A percentile compares a stretch with the other conserved stretches of the same genome.
Conservation (phyloP, 331 rosid genomes). For the Malus hybrid region DNA sequence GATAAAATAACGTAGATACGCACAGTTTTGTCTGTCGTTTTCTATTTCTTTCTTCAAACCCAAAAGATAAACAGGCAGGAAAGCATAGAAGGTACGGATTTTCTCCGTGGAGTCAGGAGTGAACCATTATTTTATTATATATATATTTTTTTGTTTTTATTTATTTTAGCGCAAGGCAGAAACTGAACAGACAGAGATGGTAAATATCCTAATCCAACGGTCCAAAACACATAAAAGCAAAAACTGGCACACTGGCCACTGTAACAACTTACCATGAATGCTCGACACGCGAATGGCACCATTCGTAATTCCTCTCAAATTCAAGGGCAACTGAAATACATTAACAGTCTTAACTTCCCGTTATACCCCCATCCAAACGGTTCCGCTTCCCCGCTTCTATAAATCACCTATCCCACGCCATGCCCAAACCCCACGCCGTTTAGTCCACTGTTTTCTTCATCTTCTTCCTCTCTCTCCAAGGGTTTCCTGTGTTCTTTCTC, state of each 20-base stretch:
- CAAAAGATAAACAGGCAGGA: too few relatives aligned
- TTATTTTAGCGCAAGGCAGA: neutral
- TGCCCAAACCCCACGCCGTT: conserved; percentile 25
- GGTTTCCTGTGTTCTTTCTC: neutral
- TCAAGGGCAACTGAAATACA: neutral
- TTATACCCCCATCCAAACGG: conserved; percentile 23
- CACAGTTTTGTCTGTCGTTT: too few relatives aligned
- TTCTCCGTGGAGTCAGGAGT: neutral
- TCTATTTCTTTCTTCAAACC: too few relatives aligned
- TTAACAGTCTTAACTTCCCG: neutral
- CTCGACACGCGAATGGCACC: conserved; percentile 4
- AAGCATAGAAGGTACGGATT: neutral
- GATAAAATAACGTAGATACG: too few relatives aligned
- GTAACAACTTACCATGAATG: neutral
- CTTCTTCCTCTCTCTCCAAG: conserved; percentile 23
- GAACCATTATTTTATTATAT: neutral
- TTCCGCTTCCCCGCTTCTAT: conserved; percentile 55
- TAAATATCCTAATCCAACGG: neutral
- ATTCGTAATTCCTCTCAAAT: neutral
- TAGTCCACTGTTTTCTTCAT: neutral
- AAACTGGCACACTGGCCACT: neutral
- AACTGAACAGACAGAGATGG: neutral
- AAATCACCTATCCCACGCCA: conserved; percentile 34
- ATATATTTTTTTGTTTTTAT: neutral
- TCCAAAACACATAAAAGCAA: neutral